Base-by-base conservation (phyloP, 805 yeast species). In the Candida mattraensis region DNA sequence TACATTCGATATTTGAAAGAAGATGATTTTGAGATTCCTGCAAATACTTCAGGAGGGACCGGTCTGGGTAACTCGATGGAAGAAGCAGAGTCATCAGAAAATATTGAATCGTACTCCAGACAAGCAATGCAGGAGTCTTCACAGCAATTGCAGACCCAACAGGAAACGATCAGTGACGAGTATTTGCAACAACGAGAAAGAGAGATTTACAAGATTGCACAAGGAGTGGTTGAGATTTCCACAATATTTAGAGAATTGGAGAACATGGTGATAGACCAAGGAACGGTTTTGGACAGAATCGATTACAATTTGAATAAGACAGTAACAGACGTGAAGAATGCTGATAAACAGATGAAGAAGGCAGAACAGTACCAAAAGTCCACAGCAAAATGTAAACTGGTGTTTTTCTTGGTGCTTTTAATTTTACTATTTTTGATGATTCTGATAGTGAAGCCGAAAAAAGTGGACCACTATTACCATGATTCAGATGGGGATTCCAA, bases 181-280 rank as follows among this genome's bases (percentile, higher is more conserved):
- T 60, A 63, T 35, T 59, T 85, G 23, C 73, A 77, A 37, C 87
- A 84, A 48, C 70, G 99, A 35, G 99, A 93, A 54, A 76, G 80
- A 35, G 99, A 91, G 54, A 93, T 93, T 35, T 83, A 84, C 20
- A 84, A 83, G 47, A 72, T 93, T 35, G 98, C 99, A 4, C 87
- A 86, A 68, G 96, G 97, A 33, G 95, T 93, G 28, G 66, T 91
- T 25, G 99, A 93, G 57, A 86, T 93, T 1, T 84, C 94, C 19
- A 87, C 91, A 1, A 91, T 93, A 28, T 93, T 93, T 67, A 83
- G 84, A 56, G 98, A 93, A 54, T 76, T 93, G 75, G 97, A 94
- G 53, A 77, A 80, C 24, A 70, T 93, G 72, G 86, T 93, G 27
- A 83, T 93, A 37, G 98, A 93, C 53, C 99, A 93, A 62, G 99